Conservation (phyloP, 768 basidiomycete species). For the Psilocybe subaeruginosa region DNA sequence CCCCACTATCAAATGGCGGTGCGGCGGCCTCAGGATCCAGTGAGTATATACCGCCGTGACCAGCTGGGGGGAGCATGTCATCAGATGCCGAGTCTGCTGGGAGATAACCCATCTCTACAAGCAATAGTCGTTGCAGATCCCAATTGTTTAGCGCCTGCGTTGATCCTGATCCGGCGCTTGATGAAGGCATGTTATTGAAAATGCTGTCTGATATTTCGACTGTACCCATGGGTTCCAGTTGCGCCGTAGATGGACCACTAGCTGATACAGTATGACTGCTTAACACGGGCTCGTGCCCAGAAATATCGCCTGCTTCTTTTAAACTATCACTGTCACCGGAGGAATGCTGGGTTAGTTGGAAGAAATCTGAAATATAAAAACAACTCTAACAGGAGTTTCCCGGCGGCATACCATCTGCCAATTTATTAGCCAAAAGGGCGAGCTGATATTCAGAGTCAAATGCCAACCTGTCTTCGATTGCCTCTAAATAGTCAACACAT, state of each 20-base stretch:
- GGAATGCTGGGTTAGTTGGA: conserved; percentile 8
- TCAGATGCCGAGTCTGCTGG: neutral
- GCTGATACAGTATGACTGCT: neutral
- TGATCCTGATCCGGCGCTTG: neutral
- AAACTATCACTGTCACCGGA: conserved; percentile 54
- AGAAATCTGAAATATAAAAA: conserved; percentile 18
- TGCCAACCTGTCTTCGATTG: conserved; percentile 36
- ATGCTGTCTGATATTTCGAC: conserved; percentile 45
- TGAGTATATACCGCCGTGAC: too few relatives aligned
- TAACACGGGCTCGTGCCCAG: neutral
- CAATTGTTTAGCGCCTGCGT: conserved; percentile 17
- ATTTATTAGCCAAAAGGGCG: neutral
- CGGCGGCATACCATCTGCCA: conserved; percentile 39
- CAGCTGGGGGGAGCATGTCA: too few relatives aligned
- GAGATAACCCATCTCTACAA: conserved; percentile 27
- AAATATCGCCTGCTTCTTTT: neutral
- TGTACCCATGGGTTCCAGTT: neutral
- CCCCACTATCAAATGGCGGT: too few relatives aligned
- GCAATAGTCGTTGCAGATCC: conserved; percentile 27
- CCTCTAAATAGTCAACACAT: conserved; percentile 49
- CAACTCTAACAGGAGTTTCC: conserved; percentile 37
- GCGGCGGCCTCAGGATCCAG: too few relatives aligned
- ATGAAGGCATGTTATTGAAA: too few relatives aligned
- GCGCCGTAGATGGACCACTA: neutral
- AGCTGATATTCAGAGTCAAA: neutral